A percentile compares a stretch with the other conserved stretches of the same genome.
Evolutionary conservation across 2,329 filamentous ascomycete species (phyloP).

Genomic region (Epichloe brachyelytri): DNA sequence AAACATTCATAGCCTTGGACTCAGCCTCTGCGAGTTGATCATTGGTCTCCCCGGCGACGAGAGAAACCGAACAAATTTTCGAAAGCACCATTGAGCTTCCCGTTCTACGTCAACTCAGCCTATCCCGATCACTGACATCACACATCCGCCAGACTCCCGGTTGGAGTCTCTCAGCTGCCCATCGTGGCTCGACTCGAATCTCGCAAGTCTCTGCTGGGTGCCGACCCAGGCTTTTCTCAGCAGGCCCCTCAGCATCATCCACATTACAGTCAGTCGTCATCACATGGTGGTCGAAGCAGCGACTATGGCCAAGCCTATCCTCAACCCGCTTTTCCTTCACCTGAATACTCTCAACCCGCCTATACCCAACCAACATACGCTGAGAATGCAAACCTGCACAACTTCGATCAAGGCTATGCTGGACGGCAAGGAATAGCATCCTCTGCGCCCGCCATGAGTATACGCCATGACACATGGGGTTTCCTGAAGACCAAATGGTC

Average conservation of each 20-base stretch:
- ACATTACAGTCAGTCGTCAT: slow-evolving; percentile 12
- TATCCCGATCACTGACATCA: background rate
- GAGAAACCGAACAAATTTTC: background rate
- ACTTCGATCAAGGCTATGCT: slow-evolving; percentile 23
- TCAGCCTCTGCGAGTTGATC: background rate
- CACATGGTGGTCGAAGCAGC: slow-evolving; percentile 8
- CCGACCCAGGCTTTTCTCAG: slow-evolving; percentile 25
- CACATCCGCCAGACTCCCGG: slow-evolving; percentile 19
- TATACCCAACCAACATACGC: slow-evolving; percentile 17
- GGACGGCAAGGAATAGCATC: slow-evolving; percentile 24
- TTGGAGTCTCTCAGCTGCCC: slow-evolving; percentile 20
- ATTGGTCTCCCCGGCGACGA: background rate
- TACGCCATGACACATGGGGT: slow-evolving; percentile 39
- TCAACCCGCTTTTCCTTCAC: slow-evolving; percentile 19
- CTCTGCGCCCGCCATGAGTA: slow-evolving; percentile 19
- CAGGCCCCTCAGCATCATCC: slow-evolving; percentile 13
- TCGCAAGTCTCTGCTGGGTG: slow-evolving; percentile 26
- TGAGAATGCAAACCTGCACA: slow-evolving; percentile 16
- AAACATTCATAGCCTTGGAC: background rate
- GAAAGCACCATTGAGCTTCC: background rate
- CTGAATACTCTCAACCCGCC: slow-evolving; percentile 14
- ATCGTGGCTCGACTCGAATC: slow-evolving; percentile 29
- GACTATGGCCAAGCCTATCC: slow-evolving; percentile 22
- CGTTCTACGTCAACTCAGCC: background rate
- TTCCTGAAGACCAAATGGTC: slow-evolving; percentile 79